A percentile compares a stretch with the other conserved stretches of the same genome.
These are phyloP conservation scores for Fabrea salina DNA, from an alignment of 169 alveolate species.

Conservation along the genomic window DNA sequence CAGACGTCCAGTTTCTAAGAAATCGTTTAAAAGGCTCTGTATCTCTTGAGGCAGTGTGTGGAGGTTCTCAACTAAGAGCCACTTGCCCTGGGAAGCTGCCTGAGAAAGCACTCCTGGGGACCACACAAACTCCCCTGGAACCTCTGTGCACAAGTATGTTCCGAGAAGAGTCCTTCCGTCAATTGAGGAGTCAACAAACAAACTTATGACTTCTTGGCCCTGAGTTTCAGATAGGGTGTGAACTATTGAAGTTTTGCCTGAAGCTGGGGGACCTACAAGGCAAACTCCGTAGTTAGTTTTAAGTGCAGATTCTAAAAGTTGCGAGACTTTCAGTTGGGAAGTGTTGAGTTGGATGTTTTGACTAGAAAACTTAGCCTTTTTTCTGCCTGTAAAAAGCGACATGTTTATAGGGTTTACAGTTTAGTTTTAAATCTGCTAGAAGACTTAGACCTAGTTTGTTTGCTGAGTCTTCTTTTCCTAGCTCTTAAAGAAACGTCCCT, in stretches of 20 bases:
- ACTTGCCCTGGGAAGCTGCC: not conserved
- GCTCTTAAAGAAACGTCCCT: too few relatives aligned
- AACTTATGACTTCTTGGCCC: not conserved
- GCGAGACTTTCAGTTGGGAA: too few relatives aligned
- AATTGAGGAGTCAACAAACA: slow-evolving; percentile 11
- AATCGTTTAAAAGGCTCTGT: not conserved
- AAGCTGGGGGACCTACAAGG: slow-evolving; percentile 84
- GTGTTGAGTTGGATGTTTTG: too few relatives aligned
- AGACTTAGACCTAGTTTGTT: too few relatives aligned
- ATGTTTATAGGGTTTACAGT: too few relatives aligned
- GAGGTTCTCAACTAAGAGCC: slow-evolving; percentile 5
- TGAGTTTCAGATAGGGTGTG: slow-evolving; percentile 54
- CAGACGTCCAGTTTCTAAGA: not conserved
- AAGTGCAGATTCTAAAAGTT: too few relatives aligned
- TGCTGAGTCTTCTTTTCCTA: too few relatives aligned
- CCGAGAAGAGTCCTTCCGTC: slow-evolving; percentile 4
- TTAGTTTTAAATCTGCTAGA: too few relatives aligned
- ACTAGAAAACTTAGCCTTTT: too few relatives aligned
- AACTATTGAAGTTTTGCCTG: slow-evolving; percentile 82
- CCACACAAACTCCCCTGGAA: slow-evolving; percentile 28
- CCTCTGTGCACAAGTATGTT: slow-evolving; percentile 13
- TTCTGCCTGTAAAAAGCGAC: too few relatives aligned
- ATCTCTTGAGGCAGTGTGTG: slow-evolving; percentile 1
- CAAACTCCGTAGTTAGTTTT: slow-evolving; percentile 16
- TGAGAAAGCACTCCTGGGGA: not conserved